phyloP scores from a whole-genome alignment of 2,329 filamentous ascomycete species.

The Thelonectria olida region DNA sequence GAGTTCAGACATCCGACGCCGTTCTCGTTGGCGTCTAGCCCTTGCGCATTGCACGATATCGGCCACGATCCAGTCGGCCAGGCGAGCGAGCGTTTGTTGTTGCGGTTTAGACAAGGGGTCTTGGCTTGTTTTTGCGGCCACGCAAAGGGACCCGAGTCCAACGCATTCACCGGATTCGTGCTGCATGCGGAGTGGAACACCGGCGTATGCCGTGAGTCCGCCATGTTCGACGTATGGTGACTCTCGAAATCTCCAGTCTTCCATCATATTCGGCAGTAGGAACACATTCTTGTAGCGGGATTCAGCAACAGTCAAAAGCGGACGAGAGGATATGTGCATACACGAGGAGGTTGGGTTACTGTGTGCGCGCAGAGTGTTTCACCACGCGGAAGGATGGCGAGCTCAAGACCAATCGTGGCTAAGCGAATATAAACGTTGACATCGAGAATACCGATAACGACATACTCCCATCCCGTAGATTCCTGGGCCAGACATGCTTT shows the following conservation, averaged over 20 bases:
- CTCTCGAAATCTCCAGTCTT: conserved; percentile 54
- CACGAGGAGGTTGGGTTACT: conserved; percentile 45
- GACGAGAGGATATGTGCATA: conserved; percentile 18
- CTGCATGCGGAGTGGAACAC: conserved; percentile 50
- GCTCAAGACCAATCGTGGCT: conserved; percentile 51
- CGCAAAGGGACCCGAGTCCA: conserved; percentile 53
- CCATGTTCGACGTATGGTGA: conserved; percentile 52
- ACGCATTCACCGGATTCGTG: conserved; percentile 50
- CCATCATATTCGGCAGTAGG: conserved; percentile 50
- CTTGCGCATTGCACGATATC: conserved; percentile 52
- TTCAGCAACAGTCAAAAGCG: background rate
- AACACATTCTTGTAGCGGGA: conserved; percentile 45
- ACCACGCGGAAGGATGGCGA: conserved; percentile 53
- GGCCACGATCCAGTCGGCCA: conserved; percentile 47
- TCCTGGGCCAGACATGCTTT: conserved; percentile 52
- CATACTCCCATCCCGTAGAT: conserved; percentile 55
- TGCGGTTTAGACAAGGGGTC: conserved; percentile 43
- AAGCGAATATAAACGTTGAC: conserved; percentile 54
- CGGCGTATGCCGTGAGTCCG: conserved; percentile 52
- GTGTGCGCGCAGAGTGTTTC: conserved; percentile 57
- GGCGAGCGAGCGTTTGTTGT: conserved; percentile 38
- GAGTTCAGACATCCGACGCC: conserved; percentile 49
- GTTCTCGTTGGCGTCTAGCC: conserved; percentile 50
- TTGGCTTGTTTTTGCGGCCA: conserved; percentile 48
- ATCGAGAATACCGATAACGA: conserved; percentile 54